These are phyloP conservation scores for Solanum microdontum DNA, from an alignment of 257 asterid species.

Conservation along the genomic window DNA sequence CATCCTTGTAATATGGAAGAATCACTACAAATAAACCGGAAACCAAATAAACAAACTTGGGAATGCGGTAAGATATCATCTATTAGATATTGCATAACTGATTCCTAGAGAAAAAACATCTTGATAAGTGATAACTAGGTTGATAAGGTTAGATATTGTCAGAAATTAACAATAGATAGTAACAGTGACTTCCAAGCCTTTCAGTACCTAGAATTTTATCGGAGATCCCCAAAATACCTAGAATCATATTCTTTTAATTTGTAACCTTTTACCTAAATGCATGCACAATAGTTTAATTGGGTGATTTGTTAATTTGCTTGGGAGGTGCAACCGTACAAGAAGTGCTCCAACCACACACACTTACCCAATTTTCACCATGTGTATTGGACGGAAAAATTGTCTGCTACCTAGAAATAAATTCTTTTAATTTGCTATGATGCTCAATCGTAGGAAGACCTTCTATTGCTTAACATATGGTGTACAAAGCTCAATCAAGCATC, in stretches of 20 bases:
- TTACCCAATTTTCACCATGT: background rate
- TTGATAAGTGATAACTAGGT: background rate
- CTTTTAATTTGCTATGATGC: background rate
- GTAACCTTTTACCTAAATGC: background rate
- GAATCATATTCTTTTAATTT: background rate
- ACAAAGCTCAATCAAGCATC: background rate
- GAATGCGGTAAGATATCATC: background rate
- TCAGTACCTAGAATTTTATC: background rate
- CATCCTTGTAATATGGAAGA: conserved; percentile 76
- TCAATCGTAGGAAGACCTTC: background rate
- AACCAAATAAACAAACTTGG: background rate
- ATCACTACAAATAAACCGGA: conserved; percentile 46
- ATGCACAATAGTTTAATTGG: background rate
- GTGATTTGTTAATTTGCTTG: background rate
- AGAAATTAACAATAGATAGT: background rate
- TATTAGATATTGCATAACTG: background rate
- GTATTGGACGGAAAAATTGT: background rate
- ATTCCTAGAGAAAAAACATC: background rate
- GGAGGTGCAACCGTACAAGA: background rate
- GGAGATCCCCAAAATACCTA: background rate
- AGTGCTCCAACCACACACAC: background rate
- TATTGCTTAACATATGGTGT: background rate
- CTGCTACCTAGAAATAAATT: background rate
- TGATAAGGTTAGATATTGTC: background rate
- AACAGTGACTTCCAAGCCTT: background rate